Conservation (phyloP, 148 eudicot species). For the Mesembryanthemum crystallinum region DNA sequence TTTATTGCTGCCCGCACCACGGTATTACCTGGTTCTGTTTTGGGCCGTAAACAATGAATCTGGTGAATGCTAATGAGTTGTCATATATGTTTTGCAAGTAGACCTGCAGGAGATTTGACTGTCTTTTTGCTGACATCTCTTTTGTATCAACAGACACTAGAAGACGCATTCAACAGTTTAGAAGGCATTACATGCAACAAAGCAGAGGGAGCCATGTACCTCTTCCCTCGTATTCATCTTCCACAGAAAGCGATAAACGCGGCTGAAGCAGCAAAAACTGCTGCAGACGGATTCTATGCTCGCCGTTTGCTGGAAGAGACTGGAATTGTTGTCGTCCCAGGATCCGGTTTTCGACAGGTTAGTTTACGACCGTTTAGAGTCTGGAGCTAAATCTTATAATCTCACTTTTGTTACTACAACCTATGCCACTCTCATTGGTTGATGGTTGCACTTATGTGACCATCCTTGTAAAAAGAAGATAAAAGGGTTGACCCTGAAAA, state of each 20-base stretch:
- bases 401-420: too few species aligned
- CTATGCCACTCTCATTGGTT: too few species aligned
- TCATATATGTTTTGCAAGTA: background rate
- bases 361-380: constrained; percentile 6
- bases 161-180: constrained; percentile 75
- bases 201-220: constrained; percentile 98
- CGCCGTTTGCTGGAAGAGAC: constrained; percentile 67
- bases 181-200: constrained; percentile 91
- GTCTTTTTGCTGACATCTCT: background rate
- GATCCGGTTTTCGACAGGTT: constrained; percentile 94
- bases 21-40: background rate
- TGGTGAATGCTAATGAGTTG: background rate
- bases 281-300: constrained; percentile 84
- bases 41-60: background rate
- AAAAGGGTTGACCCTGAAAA: too few species aligned
- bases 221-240: constrained; percentile 69
- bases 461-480: too few species aligned
- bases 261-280: constrained; percentile 62
- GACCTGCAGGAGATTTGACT: background rate
- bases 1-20: too few species aligned
- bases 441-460: too few species aligned
- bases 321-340: constrained; percentile 86
- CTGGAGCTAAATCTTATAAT: too few species aligned
- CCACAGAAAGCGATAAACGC: constrained; percentile 78
- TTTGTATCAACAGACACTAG: constrained; percentile 49